Evolutionary conservation across 495 filamentous ascomycete genomes (phyloP), one percentile per base, ranked within the genome.

Genomic region (Penicillium lagena): DNA sequence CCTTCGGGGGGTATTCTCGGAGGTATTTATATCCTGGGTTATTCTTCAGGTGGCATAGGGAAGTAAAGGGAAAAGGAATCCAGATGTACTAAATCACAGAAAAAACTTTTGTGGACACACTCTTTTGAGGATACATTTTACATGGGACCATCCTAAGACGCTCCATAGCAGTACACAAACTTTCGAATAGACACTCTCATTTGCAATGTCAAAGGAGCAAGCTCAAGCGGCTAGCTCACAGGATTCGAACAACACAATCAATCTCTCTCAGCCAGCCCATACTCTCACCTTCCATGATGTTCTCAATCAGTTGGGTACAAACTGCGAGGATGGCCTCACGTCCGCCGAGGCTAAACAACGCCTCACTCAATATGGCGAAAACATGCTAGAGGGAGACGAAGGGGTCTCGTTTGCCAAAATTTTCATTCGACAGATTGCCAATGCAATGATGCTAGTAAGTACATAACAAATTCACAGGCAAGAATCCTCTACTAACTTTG

Each of bases 391-490:
- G 36, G 75, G 78, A 36, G 76, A 70, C 39, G 68, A 69, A 46
- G 75, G 80, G 12, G 79, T 86, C 40, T 74, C 76, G 13, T 56
- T 74, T 15, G 66, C 59, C 2, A 76, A 76, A 48, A 85, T 85
- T 54, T 55, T 85, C 7, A 62, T 83, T 43, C 60, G 76, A 7
- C 79, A 83, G 49, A 63, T 84, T 29, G 77, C 83, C 49, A 85
- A 86, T 55, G 82, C 83, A 7, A 81, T 87, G 75, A 79, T 81
- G 51, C 61, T 82, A 49, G 75, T 80, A 52, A 51, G 55, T 59
- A 17, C 11, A 12, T 36, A 27, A 9, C 12, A 7, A n/a, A 10
- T 9, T 34, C 1, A 12, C 1, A 29, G 12, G 14, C 13, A 10
- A 35, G 31, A 27, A 37, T 28, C 11, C 9, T 36, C 7, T 22